Percentiles rank a stretch among this genome's conserved stretches.
Evolutionary conservation across 1,284 basidiomycete genomes (phyloP).

Genomic region (Taiwanofungus camphoratus): DNA sequence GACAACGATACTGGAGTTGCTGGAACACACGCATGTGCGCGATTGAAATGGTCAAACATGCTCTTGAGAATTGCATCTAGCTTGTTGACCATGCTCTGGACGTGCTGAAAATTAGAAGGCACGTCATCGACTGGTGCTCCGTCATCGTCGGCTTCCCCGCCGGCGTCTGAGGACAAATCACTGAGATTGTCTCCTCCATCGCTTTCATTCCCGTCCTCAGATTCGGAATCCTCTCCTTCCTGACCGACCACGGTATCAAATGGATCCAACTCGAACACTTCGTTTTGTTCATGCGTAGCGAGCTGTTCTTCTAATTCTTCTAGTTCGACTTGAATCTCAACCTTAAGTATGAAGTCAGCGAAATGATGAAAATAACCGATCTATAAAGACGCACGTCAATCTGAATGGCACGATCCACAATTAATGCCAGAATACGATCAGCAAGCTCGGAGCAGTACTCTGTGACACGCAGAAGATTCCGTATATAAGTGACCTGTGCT

Average conservation of each 20-base stretch:
- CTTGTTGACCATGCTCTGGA: constrained; percentile 86
- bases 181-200: constrained; percentile 47
- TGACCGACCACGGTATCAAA: constrained; percentile 80
- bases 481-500: constrained; percentile 86
- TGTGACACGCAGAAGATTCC: constrained; percentile 82
- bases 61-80: constrained; percentile 85
- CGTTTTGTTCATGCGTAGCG: constrained; percentile 52
- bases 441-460: constrained; percentile 89
- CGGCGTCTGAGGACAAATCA: constrained; percentile 66
- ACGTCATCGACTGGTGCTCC: constrained; percentile 35
- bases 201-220: constrained; percentile 49
- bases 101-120: constrained; percentile 54
- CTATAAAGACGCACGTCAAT: constrained; percentile 81
- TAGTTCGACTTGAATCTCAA: constrained; percentile 94
- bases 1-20: constrained; percentile 17
- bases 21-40: constrained; percentile 31
- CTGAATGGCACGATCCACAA: constrained; percentile 89
- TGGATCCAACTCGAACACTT: constrained; percentile 74
- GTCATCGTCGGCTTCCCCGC: constrained; percentile 47
- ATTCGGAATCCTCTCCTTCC: constrained; percentile 53
- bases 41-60: constrained; percentile 78
- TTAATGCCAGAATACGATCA: constrained; percentile 79
- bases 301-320: constrained; percentile 84
- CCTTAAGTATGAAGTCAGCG: constrained; percentile 40
- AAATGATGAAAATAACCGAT: not conserved